Conservation (phyloP, 2,329 filamentous ascomycete species). For the Dactylellina sp. region DNA sequence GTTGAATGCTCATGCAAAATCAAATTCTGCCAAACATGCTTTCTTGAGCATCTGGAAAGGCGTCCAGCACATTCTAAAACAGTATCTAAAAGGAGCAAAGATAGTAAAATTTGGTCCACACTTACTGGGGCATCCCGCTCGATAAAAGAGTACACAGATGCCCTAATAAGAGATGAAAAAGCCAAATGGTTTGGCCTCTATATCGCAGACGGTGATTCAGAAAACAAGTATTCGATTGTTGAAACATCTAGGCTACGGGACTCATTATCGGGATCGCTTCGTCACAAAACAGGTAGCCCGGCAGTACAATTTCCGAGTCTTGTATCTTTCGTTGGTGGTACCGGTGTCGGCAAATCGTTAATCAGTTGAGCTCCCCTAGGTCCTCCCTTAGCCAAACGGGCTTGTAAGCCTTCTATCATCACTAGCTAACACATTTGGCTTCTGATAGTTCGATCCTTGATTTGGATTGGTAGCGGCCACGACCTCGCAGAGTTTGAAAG, state of each 20-base stretch:
- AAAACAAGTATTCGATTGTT: neutral
- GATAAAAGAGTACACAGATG: neutral
- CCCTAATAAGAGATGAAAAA: slow-evolving; percentile 1
- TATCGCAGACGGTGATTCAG: neutral
- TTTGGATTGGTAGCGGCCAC: neutral
- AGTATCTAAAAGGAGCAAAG: neutral
- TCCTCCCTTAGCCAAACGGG: neutral
- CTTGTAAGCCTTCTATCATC: neutral
- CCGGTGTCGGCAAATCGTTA: slow-evolving; percentile 23
- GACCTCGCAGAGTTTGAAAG: neutral
- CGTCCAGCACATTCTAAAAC: neutral
- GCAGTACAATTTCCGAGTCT: slow-evolving; percentile 28
- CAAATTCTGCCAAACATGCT: slow-evolving; percentile 3
- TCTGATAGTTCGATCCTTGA: slow-evolving; percentile 9
- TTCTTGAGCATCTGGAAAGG: neutral
- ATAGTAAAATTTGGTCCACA: slow-evolving; percentile 2
- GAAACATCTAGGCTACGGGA: slow-evolving; percentile 15
- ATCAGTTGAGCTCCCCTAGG: slow-evolving; percentile 12
- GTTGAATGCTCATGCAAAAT: neutral
- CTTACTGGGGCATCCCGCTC: neutral
- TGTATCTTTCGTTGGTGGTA: slow-evolving; percentile 22
- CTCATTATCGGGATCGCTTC: slow-evolving; percentile 3
- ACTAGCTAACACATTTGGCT: too few relatives aligned
- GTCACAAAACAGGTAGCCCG: slow-evolving; percentile 2
- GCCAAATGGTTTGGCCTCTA: slow-evolving; percentile 31